phyloP scores from a whole-genome alignment of 2,329 filamentous ascomycete genomes.

The Clonostachys chloroleuca region DNA sequence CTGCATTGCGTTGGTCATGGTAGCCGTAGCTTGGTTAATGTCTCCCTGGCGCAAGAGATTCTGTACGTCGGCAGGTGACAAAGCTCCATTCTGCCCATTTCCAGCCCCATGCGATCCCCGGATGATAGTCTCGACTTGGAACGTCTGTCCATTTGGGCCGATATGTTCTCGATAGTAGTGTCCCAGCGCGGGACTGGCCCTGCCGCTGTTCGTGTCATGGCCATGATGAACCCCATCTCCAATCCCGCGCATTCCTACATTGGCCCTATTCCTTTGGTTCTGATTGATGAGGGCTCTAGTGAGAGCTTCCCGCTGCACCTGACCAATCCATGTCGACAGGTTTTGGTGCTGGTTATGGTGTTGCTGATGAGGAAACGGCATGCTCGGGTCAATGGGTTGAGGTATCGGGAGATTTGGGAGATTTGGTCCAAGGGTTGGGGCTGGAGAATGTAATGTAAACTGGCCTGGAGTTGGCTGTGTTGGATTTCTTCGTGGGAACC shows the following conservation, averaged over 20 bases:
- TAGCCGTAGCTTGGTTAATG: conserved; percentile 32
- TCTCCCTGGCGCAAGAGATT: conserved; percentile 41
- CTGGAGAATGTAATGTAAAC: conserved; percentile 17
- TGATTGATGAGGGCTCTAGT: conserved; percentile 34
- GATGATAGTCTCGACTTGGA: conserved; percentile 26
- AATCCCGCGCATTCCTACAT: conserved; percentile 32
- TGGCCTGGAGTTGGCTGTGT: conserved; percentile 15
- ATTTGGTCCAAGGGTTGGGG: not conserved
- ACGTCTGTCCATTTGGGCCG: conserved; percentile 24
- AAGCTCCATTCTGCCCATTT: not conserved
- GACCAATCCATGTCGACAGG: conserved; percentile 38
- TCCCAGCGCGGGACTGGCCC: conserved; percentile 21
- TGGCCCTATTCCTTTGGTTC: conserved; percentile 34
- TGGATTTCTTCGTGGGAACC: conserved; percentile 18
- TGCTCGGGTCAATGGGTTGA: conserved; percentile 2
- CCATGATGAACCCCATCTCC: conserved; percentile 18
- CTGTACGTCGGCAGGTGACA: conserved; percentile 38
- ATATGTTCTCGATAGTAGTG: conserved; percentile 25
- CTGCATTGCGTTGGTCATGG: conserved; percentile 39
- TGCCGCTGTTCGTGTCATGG: conserved; percentile 6
- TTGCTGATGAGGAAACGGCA: conserved; percentile 9
- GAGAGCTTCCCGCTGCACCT: conserved; percentile 40
- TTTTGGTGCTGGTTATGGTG: conserved; percentile 29
- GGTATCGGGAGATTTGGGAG: conserved; percentile 2
- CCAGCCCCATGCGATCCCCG: conserved; percentile 5